These are phyloP conservation scores for Boletus fagicola DNA, from an alignment of 768 basidiomycete genomes.

Conservation along the genomic window DNA sequence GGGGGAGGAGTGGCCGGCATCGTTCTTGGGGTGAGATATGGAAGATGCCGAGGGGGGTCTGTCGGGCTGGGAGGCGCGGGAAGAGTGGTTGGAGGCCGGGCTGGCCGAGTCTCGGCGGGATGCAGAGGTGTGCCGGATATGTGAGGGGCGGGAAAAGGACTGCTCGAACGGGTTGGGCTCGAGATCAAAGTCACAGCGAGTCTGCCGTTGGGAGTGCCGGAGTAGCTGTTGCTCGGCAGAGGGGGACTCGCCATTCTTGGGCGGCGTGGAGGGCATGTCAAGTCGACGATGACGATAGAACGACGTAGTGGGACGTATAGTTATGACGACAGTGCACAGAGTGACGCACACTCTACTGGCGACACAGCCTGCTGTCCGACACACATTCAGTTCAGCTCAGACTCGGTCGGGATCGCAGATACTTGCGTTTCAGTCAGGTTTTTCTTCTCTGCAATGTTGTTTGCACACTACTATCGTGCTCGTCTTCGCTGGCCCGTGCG, in stretches of 20 bases:
- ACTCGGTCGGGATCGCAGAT: slow-evolving; percentile 19
- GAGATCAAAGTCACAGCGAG: slow-evolving; percentile 65
- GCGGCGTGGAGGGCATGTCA: slow-evolving; percentile 28
- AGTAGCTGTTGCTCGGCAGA: slow-evolving; percentile 16
- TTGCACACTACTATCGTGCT: slow-evolving; percentile 6
- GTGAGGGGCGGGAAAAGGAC: slow-evolving; percentile 72
- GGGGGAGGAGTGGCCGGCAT: slow-evolving; percentile 37
- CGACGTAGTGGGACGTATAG: slow-evolving; percentile 1
- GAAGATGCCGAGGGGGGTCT: slow-evolving; percentile 36
- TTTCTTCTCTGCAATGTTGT: neutral
- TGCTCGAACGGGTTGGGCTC: slow-evolving; percentile 96
- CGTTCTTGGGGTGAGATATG: slow-evolving; percentile 30
- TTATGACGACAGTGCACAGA: slow-evolving; percentile 27
- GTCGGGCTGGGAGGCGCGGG: slow-evolving; percentile 36
- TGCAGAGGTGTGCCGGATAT: slow-evolving; percentile 44
- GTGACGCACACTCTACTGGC: slow-evolving; percentile 18
- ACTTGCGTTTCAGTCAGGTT: slow-evolving; percentile 23
- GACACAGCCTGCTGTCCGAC: slow-evolving; percentile 23
- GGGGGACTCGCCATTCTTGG: slow-evolving; percentile 38
- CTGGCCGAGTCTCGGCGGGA: slow-evolving; percentile 34
- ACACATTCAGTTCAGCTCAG: slow-evolving; percentile 20
- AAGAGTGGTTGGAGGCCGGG: slow-evolving; percentile 34
- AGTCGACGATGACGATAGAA: slow-evolving; percentile 20
- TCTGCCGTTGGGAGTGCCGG: slow-evolving; percentile 39
- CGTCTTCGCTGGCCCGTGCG: slow-evolving; percentile 32